phyloP scores from a whole-genome alignment of 768 basidiomycete genomes.

The Rhodocollybia butyracea region DNA sequence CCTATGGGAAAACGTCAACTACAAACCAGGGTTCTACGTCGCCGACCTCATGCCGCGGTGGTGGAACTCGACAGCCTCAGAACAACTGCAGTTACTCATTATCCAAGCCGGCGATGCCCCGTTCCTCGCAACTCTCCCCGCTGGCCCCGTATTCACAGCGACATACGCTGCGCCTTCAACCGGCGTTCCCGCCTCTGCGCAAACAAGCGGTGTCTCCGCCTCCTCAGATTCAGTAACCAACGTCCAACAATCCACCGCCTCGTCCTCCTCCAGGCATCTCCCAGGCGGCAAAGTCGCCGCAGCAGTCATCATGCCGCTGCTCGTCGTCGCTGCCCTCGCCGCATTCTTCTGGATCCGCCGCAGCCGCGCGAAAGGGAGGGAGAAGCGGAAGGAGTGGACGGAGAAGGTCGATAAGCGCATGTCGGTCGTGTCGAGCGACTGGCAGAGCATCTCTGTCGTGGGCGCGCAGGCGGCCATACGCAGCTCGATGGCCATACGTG shows the following conservation, averaged over 20 bases:
- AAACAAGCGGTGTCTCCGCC: slow-evolving; percentile 27
- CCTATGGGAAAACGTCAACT: slow-evolving; percentile 53
- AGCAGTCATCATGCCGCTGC: slow-evolving; percentile 56
- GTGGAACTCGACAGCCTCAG: slow-evolving; percentile 59
- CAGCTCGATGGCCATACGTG: slow-evolving; percentile 55
- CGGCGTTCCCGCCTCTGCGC: slow-evolving; percentile 39
- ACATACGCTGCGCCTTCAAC: slow-evolving; percentile 47
- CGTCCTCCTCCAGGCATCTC: slow-evolving; percentile 29
- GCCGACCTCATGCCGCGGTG: slow-evolving; percentile 56
- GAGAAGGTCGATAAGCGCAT: slow-evolving; percentile 77
- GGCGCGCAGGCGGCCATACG: slow-evolving; percentile 77
- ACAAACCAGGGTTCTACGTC: slow-evolving; percentile 44
- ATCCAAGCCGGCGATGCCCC: slow-evolving; percentile 45
- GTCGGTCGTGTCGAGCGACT: slow-evolving; percentile 76
- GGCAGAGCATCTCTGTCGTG: slow-evolving; percentile 67
- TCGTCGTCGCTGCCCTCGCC: slow-evolving; percentile 48
- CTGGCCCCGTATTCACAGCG: slow-evolving; percentile 68
- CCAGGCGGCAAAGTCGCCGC: slow-evolving; percentile 63
- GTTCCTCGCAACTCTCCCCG: slow-evolving; percentile 52
- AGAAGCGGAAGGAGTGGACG: slow-evolving; percentile 58
- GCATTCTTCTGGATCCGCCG: slow-evolving; percentile 49
- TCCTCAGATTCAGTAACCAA: slow-evolving; percentile 30
- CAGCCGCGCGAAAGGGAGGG: slow-evolving; percentile 44
- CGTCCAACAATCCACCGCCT: slow-evolving; percentile 31
- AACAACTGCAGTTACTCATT: slow-evolving; percentile 58